Conservation (phyloP, 495 filamentous ascomycete genomes). For the Penicillium samsonianum region DNA sequence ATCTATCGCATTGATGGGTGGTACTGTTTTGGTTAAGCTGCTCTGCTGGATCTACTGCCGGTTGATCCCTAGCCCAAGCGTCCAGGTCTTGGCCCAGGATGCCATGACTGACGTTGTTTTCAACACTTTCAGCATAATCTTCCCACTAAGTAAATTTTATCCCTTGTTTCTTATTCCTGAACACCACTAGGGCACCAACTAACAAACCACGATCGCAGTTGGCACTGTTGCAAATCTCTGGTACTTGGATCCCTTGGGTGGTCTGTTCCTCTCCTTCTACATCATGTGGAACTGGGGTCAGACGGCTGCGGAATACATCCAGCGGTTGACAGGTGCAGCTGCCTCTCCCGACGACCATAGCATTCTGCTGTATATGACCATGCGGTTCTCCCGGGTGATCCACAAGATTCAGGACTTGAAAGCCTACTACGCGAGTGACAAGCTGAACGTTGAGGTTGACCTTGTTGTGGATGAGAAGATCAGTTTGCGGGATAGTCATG, state of each 20-base stretch:
- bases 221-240: slow-evolving; percentile 76
- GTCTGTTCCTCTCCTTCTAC: slow-evolving; percentile 74
- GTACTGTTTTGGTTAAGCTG: slow-evolving; percentile 79
- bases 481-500: slow-evolving; percentile 81
- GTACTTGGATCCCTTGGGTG: slow-evolving; percentile 86
- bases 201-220: slow-evolving; percentile 42
- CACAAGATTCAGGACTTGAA: slow-evolving; percentile 84
- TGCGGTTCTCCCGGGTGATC: slow-evolving; percentile 90
- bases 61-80: slow-evolving; percentile 81
- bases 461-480: slow-evolving; percentile 80
- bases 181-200: neutral
- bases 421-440: slow-evolving; percentile 87
- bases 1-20: slow-evolving; percentile 77
- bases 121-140: slow-evolving; percentile 84
- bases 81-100: slow-evolving; percentile 76
- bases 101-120: slow-evolving; percentile 79
- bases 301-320: slow-evolving; percentile 77
- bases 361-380: slow-evolving; percentile 84
- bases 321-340: slow-evolving; percentile 78
- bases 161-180: neutral
- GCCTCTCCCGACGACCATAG: slow-evolving; percentile 80
- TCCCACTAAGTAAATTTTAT: slow-evolving; percentile 34
- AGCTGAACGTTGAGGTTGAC: slow-evolving; percentile 83
- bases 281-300: slow-evolving; percentile 85
- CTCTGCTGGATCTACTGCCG: slow-evolving; percentile 91